Conservation (phyloP, 257 asterid species). For the Coffea canephora region DNA sequence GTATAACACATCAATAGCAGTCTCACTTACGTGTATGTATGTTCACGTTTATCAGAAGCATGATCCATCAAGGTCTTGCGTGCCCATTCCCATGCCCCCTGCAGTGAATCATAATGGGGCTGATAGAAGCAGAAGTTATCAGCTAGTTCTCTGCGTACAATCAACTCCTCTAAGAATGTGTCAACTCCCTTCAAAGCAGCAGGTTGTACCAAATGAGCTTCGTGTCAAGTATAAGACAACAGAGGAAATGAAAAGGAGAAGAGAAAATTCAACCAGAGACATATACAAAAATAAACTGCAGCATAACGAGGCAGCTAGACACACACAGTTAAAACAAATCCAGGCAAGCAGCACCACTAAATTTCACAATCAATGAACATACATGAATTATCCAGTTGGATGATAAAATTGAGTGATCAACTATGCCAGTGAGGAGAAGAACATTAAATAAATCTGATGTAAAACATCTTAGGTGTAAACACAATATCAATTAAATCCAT, state of each 20-base stretch:
- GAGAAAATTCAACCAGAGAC: neutral
- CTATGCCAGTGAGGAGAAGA: neutral
- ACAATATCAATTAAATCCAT: neutral
- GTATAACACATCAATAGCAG: constrained; percentile 4
- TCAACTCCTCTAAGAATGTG: constrained; percentile 80
- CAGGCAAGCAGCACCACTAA: neutral
- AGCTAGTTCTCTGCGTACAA: constrained; percentile 91
- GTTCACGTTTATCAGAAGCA: constrained; percentile 85
- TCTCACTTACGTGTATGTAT: constrained; percentile 65
- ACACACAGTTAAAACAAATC: too few species aligned
- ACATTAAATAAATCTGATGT: too few species aligned
- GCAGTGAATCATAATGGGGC: constrained; percentile 80
- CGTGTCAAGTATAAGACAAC: constrained; percentile 1
- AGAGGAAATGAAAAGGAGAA: constrained; percentile 1
- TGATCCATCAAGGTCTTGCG: constrained; percentile 80
- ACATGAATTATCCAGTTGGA: neutral
- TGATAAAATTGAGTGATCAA: neutral
- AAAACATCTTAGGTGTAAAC: neutral
- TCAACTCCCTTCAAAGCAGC: constrained; percentile 70
- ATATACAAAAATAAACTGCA: neutral
- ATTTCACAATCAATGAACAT: neutral
- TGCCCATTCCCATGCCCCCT: constrained; percentile 99
- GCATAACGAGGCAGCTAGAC: neutral
- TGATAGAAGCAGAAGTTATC: constrained; percentile 96
- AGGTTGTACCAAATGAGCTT: constrained; percentile 13